Evolutionary conservation across 2,329 filamentous ascomycete genomes (phyloP).

Genomic region (Pleoardoris graminearum): DNA sequence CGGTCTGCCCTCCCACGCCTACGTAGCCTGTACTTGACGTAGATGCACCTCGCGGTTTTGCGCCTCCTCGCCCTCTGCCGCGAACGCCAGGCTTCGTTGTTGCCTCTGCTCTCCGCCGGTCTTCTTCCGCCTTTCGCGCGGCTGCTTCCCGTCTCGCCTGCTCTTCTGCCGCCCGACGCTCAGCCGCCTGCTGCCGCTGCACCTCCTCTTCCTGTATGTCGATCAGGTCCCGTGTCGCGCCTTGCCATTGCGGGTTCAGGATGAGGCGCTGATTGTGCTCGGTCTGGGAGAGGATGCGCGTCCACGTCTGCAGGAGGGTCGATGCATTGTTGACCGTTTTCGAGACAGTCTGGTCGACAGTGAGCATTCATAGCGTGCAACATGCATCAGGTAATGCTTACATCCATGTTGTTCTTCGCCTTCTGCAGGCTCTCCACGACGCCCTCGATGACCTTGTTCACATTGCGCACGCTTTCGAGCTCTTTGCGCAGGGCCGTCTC

Average conservation of each 20-base stretch:
- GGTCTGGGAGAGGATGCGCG: constrained; percentile 91
- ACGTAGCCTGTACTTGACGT: constrained; percentile 45
- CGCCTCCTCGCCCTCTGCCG: constrained; percentile 43
- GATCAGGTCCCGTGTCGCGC: constrained; percentile 81
- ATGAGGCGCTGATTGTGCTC: constrained; percentile 96
- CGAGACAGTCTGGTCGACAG: constrained; percentile 69
- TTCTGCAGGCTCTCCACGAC: constrained; percentile 72
- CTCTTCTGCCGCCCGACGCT: constrained; percentile 76
- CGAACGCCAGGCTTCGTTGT: constrained; percentile 50
- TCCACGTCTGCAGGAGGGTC: constrained; percentile 91
- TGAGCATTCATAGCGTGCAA: constrained; percentile 11
- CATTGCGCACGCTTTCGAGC: constrained; percentile 77
- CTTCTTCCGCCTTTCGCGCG: constrained; percentile 55
- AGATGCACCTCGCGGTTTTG: constrained; percentile 36
- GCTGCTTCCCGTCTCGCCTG: constrained; percentile 76
- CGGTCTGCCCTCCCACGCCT: constrained; percentile 51
- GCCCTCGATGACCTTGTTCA: constrained; percentile 85
- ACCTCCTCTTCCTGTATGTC: constrained; percentile 81
- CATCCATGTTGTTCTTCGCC: constrained; percentile 77
- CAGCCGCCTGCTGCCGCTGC: constrained; percentile 73
- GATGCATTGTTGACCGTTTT: constrained; percentile 85
- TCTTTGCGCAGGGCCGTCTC: constrained; percentile 77
- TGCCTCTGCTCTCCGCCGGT: constrained; percentile 63
- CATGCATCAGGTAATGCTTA: constrained; percentile 43
- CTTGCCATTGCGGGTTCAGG: constrained; percentile 85